A percentile compares a stretch with the other conserved stretches of the same genome.
Conservation (phyloP, 1,284 basidiomycete genomes). For the Cryptococcus sp. region DNA sequence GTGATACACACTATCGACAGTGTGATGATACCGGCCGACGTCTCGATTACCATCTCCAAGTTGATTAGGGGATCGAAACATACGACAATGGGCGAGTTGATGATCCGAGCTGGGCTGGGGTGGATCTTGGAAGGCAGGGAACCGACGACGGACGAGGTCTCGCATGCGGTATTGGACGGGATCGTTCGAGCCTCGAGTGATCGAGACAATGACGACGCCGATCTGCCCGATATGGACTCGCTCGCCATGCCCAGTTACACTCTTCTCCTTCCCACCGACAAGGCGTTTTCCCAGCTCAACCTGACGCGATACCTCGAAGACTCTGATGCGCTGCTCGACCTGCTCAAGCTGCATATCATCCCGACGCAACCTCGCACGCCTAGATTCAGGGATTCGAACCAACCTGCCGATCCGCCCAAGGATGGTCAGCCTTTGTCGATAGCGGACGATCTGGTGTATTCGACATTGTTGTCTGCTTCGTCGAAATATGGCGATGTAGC, state of each 20-base stretch:
- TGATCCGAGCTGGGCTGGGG: constrained; percentile 74
- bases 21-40: constrained; percentile 80
- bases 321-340: constrained; percentile 55
- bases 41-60: constrained; percentile 81
- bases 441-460: constrained; percentile 64
- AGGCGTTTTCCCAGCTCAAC: constrained; percentile 85
- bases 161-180: constrained; percentile 40
- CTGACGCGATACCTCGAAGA: constrained; percentile 70
- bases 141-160: constrained; percentile 55
- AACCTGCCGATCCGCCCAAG: constrained; percentile 15
- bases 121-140: constrained; percentile 83
- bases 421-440: constrained; percentile 61
- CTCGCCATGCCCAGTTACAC: constrained; percentile 57
- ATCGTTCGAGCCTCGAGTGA: constrained; percentile 11
- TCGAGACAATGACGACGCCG: constrained; percentile 39
- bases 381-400: constrained; percentile 7
- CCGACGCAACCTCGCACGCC: constrained; percentile 44
- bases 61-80: constrained; percentile 81
- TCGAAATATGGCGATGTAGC: constrained; percentile 73
- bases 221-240: constrained; percentile 12
- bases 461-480: constrained; percentile 60
- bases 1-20: constrained; percentile 82
- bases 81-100: constrained; percentile 77
- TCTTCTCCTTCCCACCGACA: constrained; percentile 82
- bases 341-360: constrained; percentile 87